Evolutionary conservation across 768 basidiomycete genomes (phyloP).

Genomic region (Asterophora lycoperdoides): DNA sequence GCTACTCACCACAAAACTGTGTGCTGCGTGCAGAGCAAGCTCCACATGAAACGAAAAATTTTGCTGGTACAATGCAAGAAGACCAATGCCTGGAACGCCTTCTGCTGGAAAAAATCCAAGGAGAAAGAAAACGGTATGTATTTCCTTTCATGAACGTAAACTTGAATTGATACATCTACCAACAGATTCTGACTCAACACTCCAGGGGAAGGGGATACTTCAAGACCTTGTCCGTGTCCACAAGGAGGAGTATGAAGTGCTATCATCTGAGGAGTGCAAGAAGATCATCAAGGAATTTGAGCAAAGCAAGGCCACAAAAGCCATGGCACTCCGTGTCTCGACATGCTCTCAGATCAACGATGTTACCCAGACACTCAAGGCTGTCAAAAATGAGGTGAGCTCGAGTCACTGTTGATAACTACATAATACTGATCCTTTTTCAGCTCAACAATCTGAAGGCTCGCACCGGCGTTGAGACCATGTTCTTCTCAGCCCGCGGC

Average conservation of each 20-base stretch:
- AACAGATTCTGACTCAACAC: neutral
- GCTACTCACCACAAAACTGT: constrained; percentile 7
- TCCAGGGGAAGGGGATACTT: constrained; percentile 1
- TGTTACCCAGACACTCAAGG: constrained; percentile 6
- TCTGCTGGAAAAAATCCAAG: constrained; percentile 9
- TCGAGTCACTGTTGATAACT: neutral
- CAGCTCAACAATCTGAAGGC: constrained; percentile 14
- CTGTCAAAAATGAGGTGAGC: constrained; percentile 13
- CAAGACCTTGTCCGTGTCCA: constrained; percentile 5
- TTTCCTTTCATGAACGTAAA: no score
- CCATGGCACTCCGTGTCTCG: constrained; percentile 4
- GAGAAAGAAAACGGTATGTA: neutral
- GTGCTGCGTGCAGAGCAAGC: neutral
- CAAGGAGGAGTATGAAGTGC: neutral
- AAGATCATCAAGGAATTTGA: constrained; percentile 9
- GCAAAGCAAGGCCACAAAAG: constrained; percentile 9
- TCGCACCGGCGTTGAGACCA: constrained; percentile 13
- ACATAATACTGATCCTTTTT: neutral
- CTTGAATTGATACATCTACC: no score
- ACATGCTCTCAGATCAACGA: constrained; percentile 11
- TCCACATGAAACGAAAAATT: constrained; percentile 4
- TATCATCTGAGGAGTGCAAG: constrained; percentile 2
- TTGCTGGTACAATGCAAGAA: neutral
- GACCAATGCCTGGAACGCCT: constrained; percentile 10
- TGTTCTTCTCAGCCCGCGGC: constrained; percentile 12